Percentiles rank a stretch among this genome's conserved stretches.
Conservation (phyloP, 805 yeast genomes). For the Debaryomyces prosopidis region DNA sequence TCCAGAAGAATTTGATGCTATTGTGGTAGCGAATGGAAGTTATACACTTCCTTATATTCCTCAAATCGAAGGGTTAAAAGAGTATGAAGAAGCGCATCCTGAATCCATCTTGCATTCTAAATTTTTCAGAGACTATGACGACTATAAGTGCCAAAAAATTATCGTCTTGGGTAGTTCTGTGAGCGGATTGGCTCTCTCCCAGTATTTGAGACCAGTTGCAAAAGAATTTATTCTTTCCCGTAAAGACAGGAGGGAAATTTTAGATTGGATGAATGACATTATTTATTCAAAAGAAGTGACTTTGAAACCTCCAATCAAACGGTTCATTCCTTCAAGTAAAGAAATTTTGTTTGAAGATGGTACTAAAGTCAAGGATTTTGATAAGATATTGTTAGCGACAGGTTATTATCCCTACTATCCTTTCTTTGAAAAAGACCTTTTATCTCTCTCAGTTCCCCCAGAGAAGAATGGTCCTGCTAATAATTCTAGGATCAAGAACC, state of each 20-base stretch:
- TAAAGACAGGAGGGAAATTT: constrained; percentile 26
- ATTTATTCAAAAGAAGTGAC: constrained; percentile 32
- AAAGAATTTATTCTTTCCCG: constrained; percentile 25
- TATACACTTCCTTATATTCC: constrained; percentile 65
- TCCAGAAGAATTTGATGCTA: constrained; percentile 54
- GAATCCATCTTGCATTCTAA: constrained; percentile 58
- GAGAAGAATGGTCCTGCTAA: constrained; percentile 24
- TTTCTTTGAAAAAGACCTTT: constrained; percentile 27
- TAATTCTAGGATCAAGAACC: constrained; percentile 35
- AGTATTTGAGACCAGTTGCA: constrained; percentile 34
- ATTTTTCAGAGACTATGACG: constrained; percentile 48
- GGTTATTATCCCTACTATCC: constrained; percentile 53
- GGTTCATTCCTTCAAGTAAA: constrained; percentile 21
- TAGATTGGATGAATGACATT: constrained; percentile 39
- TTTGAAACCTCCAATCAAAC: constrained; percentile 27
- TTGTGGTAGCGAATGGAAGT: constrained; percentile 65
- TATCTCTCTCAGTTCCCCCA: no score
- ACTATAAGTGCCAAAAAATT: constrained; percentile 42
- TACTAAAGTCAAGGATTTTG: constrained; percentile 25
- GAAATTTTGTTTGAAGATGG: constrained; percentile 29
- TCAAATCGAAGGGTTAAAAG: constrained; percentile 49
- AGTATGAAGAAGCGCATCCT: constrained; percentile 47
- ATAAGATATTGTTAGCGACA: constrained; percentile 48
- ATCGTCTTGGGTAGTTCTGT: constrained; percentile 45
- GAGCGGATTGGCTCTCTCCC: constrained; percentile 45